Percentiles rank a stretch among this genome's conserved stretches.
These are phyloP conservation scores for Sordaria brevicollis DNA, from an alignment of 495 filamentous ascomycete genomes.

Conservation along the genomic window DNA sequence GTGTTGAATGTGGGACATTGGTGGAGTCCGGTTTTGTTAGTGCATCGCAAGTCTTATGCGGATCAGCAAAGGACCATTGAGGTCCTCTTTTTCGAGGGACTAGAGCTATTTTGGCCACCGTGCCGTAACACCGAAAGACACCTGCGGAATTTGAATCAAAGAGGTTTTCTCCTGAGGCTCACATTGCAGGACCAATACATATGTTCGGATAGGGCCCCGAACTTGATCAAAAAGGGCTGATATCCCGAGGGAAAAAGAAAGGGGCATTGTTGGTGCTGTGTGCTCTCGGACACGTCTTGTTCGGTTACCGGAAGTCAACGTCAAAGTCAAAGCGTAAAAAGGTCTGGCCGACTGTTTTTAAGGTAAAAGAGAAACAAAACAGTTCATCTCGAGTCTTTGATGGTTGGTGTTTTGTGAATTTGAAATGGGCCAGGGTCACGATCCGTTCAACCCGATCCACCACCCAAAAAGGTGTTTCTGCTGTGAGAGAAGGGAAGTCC, in stretches of 20 bases:
- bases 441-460: background rate
- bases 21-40: background rate
- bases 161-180: background rate
- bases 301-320: background rate
- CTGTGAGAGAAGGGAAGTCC: background rate
- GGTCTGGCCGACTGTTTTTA: background rate
- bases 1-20: background rate
- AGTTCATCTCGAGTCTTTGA: background rate
- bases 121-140: background rate
- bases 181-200: background rate
- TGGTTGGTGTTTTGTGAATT: too few species aligned
- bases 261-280: too few species aligned
- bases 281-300: background rate
- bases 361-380: too few species aligned
- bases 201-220: background rate
- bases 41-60: background rate
- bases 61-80: background rate
- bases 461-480: background rate
- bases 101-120: background rate
- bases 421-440: background rate
- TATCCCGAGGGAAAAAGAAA: background rate
- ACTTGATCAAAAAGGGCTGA: background rate
- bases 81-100: background rate
- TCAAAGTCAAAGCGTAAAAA: background rate
- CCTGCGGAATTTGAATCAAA: background rate